phyloP scores from a whole-genome alignment of 1,139 yeast genomes.

The Yamadazyma epiphylla region DNA sequence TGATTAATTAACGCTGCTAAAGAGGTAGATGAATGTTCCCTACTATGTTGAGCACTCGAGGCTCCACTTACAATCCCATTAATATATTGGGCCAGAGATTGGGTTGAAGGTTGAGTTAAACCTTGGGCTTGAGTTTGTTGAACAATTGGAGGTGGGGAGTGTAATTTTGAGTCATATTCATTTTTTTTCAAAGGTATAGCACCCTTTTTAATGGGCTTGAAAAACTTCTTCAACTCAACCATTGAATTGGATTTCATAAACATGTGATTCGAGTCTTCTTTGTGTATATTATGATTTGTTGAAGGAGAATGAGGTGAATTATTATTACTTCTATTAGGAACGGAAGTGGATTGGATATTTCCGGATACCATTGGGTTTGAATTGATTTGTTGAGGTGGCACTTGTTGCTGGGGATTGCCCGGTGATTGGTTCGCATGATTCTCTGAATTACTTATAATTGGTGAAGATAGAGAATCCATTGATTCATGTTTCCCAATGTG shows the following conservation, averaged over 20 bases:
- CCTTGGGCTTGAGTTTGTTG: background rate
- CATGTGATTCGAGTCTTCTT: constrained; percentile 27
- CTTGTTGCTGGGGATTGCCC: background rate
- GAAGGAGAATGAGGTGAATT: constrained; percentile 13
- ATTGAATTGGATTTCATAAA: constrained; percentile 36
- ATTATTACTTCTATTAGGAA: constrained; percentile 13
- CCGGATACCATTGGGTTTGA: background rate
- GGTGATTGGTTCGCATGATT: constrained; percentile 7
- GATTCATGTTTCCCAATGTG: constrained; percentile 39
- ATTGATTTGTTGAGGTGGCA: constrained; percentile 1
- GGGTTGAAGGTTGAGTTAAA: background rate
- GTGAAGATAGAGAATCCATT: constrained; percentile 30
- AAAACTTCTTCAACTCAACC: constrained; percentile 40
- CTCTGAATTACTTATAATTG: constrained; percentile 26
- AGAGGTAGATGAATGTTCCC: constrained; percentile 38
- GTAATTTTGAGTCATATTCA: constrained; percentile 24
- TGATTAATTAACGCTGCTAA: constrained; percentile 44
- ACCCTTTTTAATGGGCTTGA: constrained; percentile 37
- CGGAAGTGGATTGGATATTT: background rate
- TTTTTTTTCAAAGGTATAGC: constrained; percentile 15
- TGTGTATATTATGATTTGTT: constrained; percentile 10
- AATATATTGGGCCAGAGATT: background rate
- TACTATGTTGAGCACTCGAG: constrained; percentile 15
- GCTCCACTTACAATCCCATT: constrained; percentile 5
- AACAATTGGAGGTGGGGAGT: constrained; percentile 27